Evolutionary conservation across 1,139 yeast genomes (phyloP).

Genomic region (Diutina scorzettiae): DNA sequence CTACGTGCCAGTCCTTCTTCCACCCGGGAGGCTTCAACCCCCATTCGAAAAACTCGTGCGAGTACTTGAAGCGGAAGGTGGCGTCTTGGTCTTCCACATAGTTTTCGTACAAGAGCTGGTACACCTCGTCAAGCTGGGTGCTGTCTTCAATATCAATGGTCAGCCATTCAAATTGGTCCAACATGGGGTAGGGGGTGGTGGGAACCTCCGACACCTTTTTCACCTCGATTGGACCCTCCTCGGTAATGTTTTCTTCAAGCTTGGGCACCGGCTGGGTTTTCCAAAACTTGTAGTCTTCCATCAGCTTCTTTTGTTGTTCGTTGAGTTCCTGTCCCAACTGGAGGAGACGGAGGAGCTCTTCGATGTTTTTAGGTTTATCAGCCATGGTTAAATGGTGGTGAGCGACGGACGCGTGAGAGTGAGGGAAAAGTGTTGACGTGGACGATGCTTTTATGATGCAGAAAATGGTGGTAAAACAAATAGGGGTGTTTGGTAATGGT

Average conservation of each 20-base stretch:
- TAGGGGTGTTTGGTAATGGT: too few species aligned
- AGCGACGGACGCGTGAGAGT: neutral
- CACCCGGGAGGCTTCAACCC: conserved; percentile 93
- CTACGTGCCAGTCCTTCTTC: conserved; percentile 81
- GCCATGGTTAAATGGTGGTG: too few species aligned
- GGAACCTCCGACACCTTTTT: conserved; percentile 68
- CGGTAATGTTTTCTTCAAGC: conserved; percentile 51
- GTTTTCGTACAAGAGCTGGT: conserved; percentile 70
- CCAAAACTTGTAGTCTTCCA: conserved; percentile 95
- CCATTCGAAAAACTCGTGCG: conserved; percentile 80
- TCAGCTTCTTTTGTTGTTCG: conserved; percentile 46
- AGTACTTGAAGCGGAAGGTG: conserved; percentile 81
- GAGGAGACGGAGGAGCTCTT: conserved; percentile 37
- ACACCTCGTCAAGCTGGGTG: conserved; percentile 59
- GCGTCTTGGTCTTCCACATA: conserved; percentile 94
- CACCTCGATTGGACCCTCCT: conserved; percentile 77
- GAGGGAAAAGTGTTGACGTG: neutral
- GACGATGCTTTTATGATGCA: too few species aligned
- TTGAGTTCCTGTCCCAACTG: conserved; percentile 44
- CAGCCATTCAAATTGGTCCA: conserved; percentile 81
- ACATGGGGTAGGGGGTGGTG: conserved; percentile 54
- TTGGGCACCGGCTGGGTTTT: conserved; percentile 90
- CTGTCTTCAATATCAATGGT: conserved; percentile 55
- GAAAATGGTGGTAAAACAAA: too few species aligned
- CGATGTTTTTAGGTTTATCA: conserved; percentile 23